phyloP scores from a whole-genome alignment of 1,284 basidiomycete genomes.

The Trametes hirsuta region DNA sequence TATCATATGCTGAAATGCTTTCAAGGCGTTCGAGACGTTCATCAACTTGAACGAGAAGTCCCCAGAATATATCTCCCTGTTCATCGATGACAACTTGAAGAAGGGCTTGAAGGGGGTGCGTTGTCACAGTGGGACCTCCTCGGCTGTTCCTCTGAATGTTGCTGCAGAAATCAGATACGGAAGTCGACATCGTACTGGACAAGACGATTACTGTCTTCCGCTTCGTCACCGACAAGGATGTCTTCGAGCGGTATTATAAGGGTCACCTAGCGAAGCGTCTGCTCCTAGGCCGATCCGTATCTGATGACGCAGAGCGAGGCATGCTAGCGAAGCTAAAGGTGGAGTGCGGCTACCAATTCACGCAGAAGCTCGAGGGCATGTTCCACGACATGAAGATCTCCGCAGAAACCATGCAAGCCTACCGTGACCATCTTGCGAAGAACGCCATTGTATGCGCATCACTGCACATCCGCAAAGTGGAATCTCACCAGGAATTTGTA shows the following conservation, averaged over 20 bases:
- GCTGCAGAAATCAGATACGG: slow-evolving; percentile 88
- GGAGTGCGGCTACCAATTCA: slow-evolving; percentile 96
- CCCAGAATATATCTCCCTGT: slow-evolving; percentile 95
- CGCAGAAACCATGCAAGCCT: slow-evolving; percentile 80
- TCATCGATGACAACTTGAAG: slow-evolving; percentile 96
- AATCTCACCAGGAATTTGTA: slow-evolving; percentile 36
- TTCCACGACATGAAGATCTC: slow-evolving; percentile 97
- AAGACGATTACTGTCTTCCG: slow-evolving; percentile 97
- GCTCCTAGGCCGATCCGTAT: slow-evolving; percentile 84
- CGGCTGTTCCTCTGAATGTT: neutral
- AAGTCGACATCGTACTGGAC: slow-evolving; percentile 88
- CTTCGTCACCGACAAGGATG: slow-evolving; percentile 94
- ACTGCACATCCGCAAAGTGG: too few species aligned
- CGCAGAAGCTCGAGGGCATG: slow-evolving; percentile 99
- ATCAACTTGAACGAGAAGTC: slow-evolving; percentile 89
- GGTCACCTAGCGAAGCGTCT: slow-evolving; percentile 93
- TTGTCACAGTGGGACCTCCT: slow-evolving; percentile 7
- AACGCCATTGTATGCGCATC: slow-evolving; percentile 48
- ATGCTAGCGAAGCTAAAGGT: slow-evolving; percentile 99
- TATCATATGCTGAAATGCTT: neutral
- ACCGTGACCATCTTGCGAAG: slow-evolving; percentile 62
- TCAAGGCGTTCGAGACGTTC: slow-evolving; percentile 90
- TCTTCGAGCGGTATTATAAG: slow-evolving; percentile 99
- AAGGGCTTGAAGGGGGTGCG: slow-evolving; percentile 94
- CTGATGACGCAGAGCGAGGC: slow-evolving; percentile 96